Percentiles rank a stretch among this genome's conserved stretches.
Evolutionary conservation across 768 basidiomycete genomes (phyloP).

Genomic region (Lactifluus echinatus): DNA sequence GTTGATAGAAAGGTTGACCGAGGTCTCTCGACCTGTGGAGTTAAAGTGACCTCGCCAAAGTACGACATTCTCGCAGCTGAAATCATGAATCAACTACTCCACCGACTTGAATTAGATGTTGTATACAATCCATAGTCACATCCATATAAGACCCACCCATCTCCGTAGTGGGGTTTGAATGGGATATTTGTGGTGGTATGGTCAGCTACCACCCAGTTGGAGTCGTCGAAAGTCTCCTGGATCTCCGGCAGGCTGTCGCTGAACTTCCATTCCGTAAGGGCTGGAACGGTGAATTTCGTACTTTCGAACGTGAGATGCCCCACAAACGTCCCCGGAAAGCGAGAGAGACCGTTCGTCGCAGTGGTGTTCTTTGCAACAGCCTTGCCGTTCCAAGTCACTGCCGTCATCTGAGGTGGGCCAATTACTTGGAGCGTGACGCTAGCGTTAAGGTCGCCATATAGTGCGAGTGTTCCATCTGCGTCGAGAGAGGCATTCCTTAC

Average conservation of each 20-base stretch:
- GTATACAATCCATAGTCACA: slow-evolving; percentile 78
- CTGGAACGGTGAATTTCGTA: slow-evolving; percentile 36
- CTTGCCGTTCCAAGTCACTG: slow-evolving; percentile 68
- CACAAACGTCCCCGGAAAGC: slow-evolving; percentile 38
- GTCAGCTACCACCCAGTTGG: slow-evolving; percentile 55
- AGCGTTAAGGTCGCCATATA: slow-evolving; percentile 62
- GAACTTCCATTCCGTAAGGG: slow-evolving; percentile 62
- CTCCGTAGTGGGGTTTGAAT: slow-evolving; percentile 58
- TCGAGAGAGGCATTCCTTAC: slow-evolving; percentile 34
- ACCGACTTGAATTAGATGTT: slow-evolving; percentile 1
- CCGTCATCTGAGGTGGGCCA: slow-evolving; percentile 42
- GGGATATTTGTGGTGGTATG: slow-evolving; percentile 70
- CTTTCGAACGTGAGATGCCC: slow-evolving; percentile 35
- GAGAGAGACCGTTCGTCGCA: slow-evolving; percentile 24
- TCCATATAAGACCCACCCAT: slow-evolving; percentile 71
- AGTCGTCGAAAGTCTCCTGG: slow-evolving; percentile 46
- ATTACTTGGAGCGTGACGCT: slow-evolving; percentile 54
- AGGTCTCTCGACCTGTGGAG: slow-evolving; percentile 49
- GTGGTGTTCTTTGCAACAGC: slow-evolving; percentile 32
- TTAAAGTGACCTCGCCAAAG: slow-evolving; percentile 79
- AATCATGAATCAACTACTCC: neutral
- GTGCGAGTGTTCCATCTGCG: slow-evolving; percentile 33
- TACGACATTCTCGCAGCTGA: slow-evolving; percentile 73
- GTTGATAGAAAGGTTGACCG: slow-evolving; percentile 68
- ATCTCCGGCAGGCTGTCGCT: slow-evolving; percentile 71